Evolutionary conservation across 1,284 basidiomycete genomes (phyloP), one percentile per base, ranked within the genome.

Genomic region (Malassezia equina): DNA sequence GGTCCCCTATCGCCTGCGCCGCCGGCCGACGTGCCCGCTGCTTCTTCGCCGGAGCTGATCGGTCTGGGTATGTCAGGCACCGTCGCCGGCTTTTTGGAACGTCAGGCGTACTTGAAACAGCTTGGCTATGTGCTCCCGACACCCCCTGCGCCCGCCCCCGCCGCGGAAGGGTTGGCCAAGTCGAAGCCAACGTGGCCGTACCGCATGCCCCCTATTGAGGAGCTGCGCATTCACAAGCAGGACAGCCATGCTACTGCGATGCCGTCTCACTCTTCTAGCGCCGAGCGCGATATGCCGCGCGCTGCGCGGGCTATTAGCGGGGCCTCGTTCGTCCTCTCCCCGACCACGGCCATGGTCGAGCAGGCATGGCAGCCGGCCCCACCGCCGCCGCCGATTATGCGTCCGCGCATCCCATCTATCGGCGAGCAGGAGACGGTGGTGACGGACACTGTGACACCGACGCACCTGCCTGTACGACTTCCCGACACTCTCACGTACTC

Each of bases 261-360:
- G 8, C 3, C 36, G 5, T 39, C 36, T 8, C 7, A 9, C 7
- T 15, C 12, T 8, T 21, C 36, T 1, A 39, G 36, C 19, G 32
- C 11, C 2, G 19, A 39, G 4, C 7, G 6, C 8, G 36, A 21
- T 4, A 5, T 19, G 13, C 11, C 41, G 21, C 24, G 24, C 41
- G 21, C 12, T 25, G 13, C 34, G 32, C 46, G 46, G 4, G 27
- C 21, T n/a, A 8, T 28, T 6, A 48, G 46, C 23, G 33, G 32
- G 15, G 33, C 46, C 32, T 48, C 46, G 31, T 48, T 48, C 17
- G 33, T 48, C 46, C 21, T 36, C 7, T 48, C 46, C 2, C 46
- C 46, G 15, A 21, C 27, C 24, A 48, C 46, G 11, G 46, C 46
- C 36, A 21, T 21, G 36, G 36, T 19, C 17, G 36, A 39, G 19